A percentile compares a stretch with the other conserved stretches of the same genome.
phyloP scores from a whole-genome alignment of 2,329 filamentous ascomycete genomes.

The Trichoderma oligosporum region DNA sequence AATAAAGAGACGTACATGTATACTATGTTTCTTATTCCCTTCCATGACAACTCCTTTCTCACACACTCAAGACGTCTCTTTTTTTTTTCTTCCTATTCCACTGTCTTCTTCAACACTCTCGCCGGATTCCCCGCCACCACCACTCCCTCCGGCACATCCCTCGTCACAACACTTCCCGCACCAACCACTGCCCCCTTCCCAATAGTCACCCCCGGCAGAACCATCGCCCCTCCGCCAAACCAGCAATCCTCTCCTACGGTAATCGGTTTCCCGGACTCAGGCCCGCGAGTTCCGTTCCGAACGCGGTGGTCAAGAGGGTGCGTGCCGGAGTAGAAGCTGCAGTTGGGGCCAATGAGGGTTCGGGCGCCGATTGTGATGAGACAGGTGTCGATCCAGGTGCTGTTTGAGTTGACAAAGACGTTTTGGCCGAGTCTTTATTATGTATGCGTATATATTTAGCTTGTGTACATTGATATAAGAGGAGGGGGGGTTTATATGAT shows the following conservation, averaged over 20 bases:
- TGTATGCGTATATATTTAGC: slow-evolving; percentile 48
- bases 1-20: background rate
- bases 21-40: background rate
- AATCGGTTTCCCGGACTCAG: slow-evolving; percentile 71
- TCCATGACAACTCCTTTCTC: background rate
- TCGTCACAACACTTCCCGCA: slow-evolving; percentile 80
- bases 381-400: slow-evolving; percentile 73
- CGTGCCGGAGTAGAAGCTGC: slow-evolving; percentile 68
- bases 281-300: slow-evolving; percentile 70
- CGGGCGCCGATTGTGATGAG: slow-evolving; percentile 70
- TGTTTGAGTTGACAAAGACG: slow-evolving; percentile 72
- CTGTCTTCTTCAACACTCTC: slow-evolving; percentile 47
- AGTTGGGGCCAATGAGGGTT: slow-evolving; percentile 75
- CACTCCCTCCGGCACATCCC: slow-evolving; percentile 58
- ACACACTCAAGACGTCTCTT: background rate
- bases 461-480: background rate
- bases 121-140: slow-evolving; percentile 66
- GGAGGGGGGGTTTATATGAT: background rate
- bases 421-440: slow-evolving; percentile 50
- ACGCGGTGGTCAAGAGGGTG: slow-evolving; percentile 74
- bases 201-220: slow-evolving; percentile 74
- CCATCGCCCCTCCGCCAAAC: slow-evolving; percentile 67
- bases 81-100: slow-evolving; percentile 17
- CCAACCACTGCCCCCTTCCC: slow-evolving; percentile 71
- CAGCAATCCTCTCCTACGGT: slow-evolving; percentile 77